Evolutionary conservation across 495 filamentous ascomycete genomes (phyloP), one percentile per base, ranked within the genome.

Genomic region (Penicillium bovifimosum): DNA sequence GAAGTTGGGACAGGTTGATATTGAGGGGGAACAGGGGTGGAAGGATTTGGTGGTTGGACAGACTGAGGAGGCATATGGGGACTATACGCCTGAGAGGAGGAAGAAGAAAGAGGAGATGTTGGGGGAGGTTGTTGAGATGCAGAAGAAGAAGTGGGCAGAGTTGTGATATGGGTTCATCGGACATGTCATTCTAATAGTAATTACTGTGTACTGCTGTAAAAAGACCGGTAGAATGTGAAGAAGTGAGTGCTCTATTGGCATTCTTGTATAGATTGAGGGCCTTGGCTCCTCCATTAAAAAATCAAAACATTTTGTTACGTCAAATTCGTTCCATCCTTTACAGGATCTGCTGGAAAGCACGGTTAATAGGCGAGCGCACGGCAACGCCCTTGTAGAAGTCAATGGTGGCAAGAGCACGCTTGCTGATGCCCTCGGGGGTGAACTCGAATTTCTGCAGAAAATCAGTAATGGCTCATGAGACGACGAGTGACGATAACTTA

Each of bases 381-480:
- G 83, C 82, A 56, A 88, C 81, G 59, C 83, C 89, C 86, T 96
- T 97, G 84, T 91, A 98, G 85, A 96, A 97, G 59, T 96, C 82
- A 61, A 98, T 79, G 50, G 93, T 98, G 55, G 84, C 82, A 47
- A 88, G 62, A 50, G 91, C 93, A 69, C 95, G 90, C 85, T 96
- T 96, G 75, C 87, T 80, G 68, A 98, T 86, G 52, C 93, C 93
- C 74, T 95, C 90, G 36, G 95, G 86, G 28, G 91, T 97, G 80
- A 98, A 96, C 73, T 96, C 95, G 79, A 98, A 98, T 82, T 96
- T 97, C 87, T 95, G 56, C 2, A 54, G 8, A 52, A 28, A 11
- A 52, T 63, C 41, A 60, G 53, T 29, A 34, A 9, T 6, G n/a
- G 16, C 5, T 1, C 3, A 11, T 34, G 11, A 14, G 20, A 14